phyloP scores from a whole-genome alignment of 768 basidiomycete species.

The Mycena filopes region DNA sequence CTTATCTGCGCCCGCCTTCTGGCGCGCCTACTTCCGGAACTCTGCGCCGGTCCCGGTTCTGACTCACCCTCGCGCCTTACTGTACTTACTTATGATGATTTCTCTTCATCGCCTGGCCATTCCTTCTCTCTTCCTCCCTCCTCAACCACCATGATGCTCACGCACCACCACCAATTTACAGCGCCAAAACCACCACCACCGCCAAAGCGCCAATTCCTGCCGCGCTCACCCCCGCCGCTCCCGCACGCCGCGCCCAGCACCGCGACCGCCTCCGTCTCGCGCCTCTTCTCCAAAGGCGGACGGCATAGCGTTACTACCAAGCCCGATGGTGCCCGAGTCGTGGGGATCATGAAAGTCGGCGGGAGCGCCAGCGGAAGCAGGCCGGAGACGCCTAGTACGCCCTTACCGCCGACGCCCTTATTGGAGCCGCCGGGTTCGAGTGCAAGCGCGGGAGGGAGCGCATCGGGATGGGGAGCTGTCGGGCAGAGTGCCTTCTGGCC shows the following conservation, averaged over 20 bases:
- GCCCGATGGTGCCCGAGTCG: constrained; percentile 35
- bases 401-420: constrained; percentile 46
- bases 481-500: constrained; percentile 30
- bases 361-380: constrained; percentile 3
- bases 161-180: background rate
- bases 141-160: background rate
- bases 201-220: constrained; percentile 44
- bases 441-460: background rate
- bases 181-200: constrained; percentile 35
- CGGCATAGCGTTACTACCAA: constrained; percentile 41
- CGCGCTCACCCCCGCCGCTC: constrained; percentile 59
- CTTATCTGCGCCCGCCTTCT: too few species aligned
- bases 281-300: constrained; percentile 73
- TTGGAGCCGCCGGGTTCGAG: background rate
- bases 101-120: too few species aligned
- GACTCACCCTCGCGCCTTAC: too few species aligned
- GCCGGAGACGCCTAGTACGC: constrained; percentile 40
- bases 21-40: too few species aligned
- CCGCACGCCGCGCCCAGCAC: constrained; percentile 71
- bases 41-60: too few species aligned
- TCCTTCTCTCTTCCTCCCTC: background rate
- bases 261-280: constrained; percentile 81
- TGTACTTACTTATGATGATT: too few species aligned
- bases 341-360: constrained; percentile 27
- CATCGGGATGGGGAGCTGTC: too few species aligned